Conservation (phyloP, 495 filamentous ascomycete species). For the Arthonia radiata region DNA sequence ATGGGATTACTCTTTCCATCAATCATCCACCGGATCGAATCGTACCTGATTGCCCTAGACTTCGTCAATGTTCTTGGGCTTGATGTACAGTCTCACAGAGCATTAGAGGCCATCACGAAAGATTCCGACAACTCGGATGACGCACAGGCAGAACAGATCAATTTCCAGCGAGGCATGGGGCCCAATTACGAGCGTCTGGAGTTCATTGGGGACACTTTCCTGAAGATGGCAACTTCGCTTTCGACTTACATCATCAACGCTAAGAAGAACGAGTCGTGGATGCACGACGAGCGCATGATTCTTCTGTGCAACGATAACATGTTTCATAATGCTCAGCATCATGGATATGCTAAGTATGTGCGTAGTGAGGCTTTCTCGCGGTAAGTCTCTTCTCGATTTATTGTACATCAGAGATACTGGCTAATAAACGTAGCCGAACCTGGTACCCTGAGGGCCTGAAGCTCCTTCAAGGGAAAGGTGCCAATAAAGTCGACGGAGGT, state of each 20-base stretch:
- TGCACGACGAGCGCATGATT: constrained; percentile 75
- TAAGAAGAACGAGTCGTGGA: constrained; percentile 60
- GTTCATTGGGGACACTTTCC: constrained; percentile 78
- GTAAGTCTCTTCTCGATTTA: constrained; percentile 12
- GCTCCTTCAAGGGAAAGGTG: constrained; percentile 34
- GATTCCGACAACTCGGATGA: constrained; percentile 81
- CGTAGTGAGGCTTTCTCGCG: constrained; percentile 61
- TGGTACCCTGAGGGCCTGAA: constrained; percentile 71
- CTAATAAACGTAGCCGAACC: constrained; percentile 19
- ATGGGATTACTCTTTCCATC: constrained; percentile 56
- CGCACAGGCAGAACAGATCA: constrained; percentile 39
- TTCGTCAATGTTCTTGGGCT: constrained; percentile 34
- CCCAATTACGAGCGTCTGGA: constrained; percentile 92
- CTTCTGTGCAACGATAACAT: constrained; percentile 84
- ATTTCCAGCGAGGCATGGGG: constrained; percentile 74
- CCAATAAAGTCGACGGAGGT: constrained; percentile 24
- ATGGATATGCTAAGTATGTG: constrained; percentile 51
- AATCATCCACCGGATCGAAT: constrained; percentile 61
- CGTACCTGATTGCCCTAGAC: constrained; percentile 58
- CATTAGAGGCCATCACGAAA: constrained; percentile 82
- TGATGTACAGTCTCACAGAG: constrained; percentile 36
- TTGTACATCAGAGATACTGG: constrained; percentile 1
- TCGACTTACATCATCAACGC: constrained; percentile 52
- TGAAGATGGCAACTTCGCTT: constrained; percentile 90
- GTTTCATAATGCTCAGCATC: constrained; percentile 43